These are phyloP conservation scores for Amanita phalloides DNA, from an alignment of 768 basidiomycete species.

Conservation along the genomic window DNA sequence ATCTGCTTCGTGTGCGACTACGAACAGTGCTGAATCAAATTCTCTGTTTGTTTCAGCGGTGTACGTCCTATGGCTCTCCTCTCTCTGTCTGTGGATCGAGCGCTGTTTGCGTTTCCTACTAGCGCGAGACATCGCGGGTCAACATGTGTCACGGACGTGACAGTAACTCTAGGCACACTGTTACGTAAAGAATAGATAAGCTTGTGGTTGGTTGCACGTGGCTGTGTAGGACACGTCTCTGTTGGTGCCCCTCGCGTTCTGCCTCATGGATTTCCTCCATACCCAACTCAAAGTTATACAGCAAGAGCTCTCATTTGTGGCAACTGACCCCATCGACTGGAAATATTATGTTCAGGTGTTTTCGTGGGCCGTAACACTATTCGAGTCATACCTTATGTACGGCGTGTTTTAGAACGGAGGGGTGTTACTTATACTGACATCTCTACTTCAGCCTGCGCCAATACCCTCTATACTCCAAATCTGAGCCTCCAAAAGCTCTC, in stretches of 20 bases:
- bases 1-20: conserved; percentile 74
- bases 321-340: conserved; percentile 69
- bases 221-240: conserved; percentile 2
- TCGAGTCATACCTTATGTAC: conserved; percentile 82
- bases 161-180: too few species aligned
- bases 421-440: not conserved
- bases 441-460: conserved; percentile 47
- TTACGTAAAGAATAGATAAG: too few species aligned
- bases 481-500: conserved; percentile 59
- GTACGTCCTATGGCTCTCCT: not conserved
- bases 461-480: conserved; percentile 75
- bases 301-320: conserved; percentile 57
- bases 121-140: not conserved
- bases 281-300: conserved; percentile 46
- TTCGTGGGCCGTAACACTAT: conserved; percentile 70
- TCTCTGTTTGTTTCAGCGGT: not conserved
- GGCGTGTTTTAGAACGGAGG: conserved; percentile 18
- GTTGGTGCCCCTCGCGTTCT: conserved; percentile 4
- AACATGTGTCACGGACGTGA: not conserved
- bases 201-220: not conserved
- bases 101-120: conserved; percentile 5
- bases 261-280: conserved; percentile 54
- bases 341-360: conserved; percentile 69
- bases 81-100: not conserved
- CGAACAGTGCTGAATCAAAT: conserved; percentile 21